Base-by-base conservation (phyloP, 2,329 filamentous ascomycete genomes). In the Aspergillus fischeri region DNA sequence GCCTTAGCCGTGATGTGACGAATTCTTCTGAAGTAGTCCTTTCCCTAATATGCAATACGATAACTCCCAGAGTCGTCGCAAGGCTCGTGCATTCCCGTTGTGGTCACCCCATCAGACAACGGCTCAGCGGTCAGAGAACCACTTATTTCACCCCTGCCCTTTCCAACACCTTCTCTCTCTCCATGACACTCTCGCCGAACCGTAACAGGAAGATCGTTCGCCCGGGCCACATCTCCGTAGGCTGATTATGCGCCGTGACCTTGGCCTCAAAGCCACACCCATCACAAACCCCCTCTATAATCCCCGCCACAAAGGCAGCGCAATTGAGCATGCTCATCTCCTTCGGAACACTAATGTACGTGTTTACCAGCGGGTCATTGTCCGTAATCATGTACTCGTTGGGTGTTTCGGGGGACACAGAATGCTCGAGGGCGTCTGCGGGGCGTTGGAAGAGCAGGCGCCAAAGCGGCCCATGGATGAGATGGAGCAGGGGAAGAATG, bases 381-480 rank as follows among this genome's bases (percentile, higher is more conserved):
- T 99, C 94, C 67, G 92, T 91, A 67, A 99, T 94, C 93, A 99
- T 97, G 81, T 97, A 99, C 79, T 97, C 93, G 66, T 94, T 91
- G 8, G 91, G 88, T 53, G 92, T 93, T 53, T 87, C 85, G 8
- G 90, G 87, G 68, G 90, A 88, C 54, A 86, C 86, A 58, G 87
- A 91, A 77, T 94, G 92, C 78, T 99, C 94, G 57, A 99, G 86
- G 20, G 91, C 89, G 77, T 97, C 93, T 28, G 94, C 94, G 55
- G 92, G 88, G 1, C 93, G 89, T 41, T 86, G 87, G 75, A 99
- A 99, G 51, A 99, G 88, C 75, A 96, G 90, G 64, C 89, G 86
- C 90, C 93, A 99, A 55, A 97, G 82, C 55, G 88, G 89, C 61
- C 92, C 91, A 73, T 95, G 94, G 74, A 99, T 94, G 76, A 97